A percentile compares a stretch with the other conserved stretches of the same genome.
Evolutionary conservation across 1,139 yeast species (phyloP).

Genomic region (Nadsonia commutata): DNA sequence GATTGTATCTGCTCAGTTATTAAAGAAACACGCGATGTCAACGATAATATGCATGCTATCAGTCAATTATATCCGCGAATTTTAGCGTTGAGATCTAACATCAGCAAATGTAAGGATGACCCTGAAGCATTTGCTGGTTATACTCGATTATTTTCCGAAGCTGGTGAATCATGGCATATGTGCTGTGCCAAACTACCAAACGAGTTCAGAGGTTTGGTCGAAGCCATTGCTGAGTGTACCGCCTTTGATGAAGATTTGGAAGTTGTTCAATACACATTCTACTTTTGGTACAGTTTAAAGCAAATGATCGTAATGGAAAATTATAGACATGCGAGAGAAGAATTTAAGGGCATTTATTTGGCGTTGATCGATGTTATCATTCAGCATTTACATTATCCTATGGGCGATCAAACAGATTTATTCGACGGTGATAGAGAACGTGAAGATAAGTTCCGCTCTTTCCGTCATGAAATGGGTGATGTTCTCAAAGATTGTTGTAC

Average conservation of each 20-base stretch:
- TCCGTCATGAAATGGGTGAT: conserved; percentile 94
- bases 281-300: conserved; percentile 79
- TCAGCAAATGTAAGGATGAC: conserved; percentile 40
- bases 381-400: conserved; percentile 64
- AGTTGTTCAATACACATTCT: conserved; percentile 77
- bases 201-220: conserved; percentile 63
- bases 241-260: conserved; percentile 67
- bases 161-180: conserved; percentile 94
- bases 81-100: conserved; percentile 40
- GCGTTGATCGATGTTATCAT: conserved; percentile 55
- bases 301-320: conserved; percentile 51
- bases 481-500: conserved; percentile 90
- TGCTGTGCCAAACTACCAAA: conserved; percentile 61
- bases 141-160: conserved; percentile 72
- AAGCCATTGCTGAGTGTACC: conserved; percentile 49
- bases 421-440: conserved; percentile 58
- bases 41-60: conserved; percentile 36
- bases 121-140: conserved; percentile 58
- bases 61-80: conserved; percentile 56
- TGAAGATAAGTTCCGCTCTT: conserved; percentile 86
- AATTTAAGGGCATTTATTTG: conserved; percentile 45
- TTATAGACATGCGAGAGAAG: conserved; percentile 43
- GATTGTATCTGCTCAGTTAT: conserved; percentile 74
- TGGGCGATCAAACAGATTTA: conserved; percentile 26
- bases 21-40: conserved; percentile 65